Evolutionary conservation across 257 asterid genomes (phyloP).

Genomic region (Solanum tacnaense): DNA sequence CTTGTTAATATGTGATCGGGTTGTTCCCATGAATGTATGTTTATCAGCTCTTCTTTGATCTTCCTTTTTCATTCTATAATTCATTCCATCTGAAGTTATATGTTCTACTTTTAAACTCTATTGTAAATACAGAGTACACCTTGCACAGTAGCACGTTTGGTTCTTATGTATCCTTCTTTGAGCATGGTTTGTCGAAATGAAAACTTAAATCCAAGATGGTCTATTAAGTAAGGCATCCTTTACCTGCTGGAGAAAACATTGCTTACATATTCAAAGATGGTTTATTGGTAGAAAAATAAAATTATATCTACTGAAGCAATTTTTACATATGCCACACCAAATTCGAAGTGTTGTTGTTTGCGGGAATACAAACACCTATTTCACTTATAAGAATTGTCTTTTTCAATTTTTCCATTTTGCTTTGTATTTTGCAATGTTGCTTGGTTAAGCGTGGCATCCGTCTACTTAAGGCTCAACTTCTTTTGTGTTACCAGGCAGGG

Average conservation of each 20-base stretch:
- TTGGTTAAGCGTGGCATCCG: not conserved
- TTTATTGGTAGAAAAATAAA: not conserved
- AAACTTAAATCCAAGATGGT: not conserved
- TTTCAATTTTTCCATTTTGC: not conserved
- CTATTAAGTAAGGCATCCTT: not conserved
- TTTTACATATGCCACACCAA: not conserved
- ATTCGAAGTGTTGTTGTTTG: not conserved
- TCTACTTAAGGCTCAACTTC: not conserved
- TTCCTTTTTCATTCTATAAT: not conserved
- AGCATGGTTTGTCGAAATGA: not conserved
- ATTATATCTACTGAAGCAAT: not conserved
- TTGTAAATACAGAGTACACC: not conserved
- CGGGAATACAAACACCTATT: not conserved
- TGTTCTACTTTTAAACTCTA: not conserved
- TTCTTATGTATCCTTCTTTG: not conserved
- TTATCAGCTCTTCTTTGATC: not conserved
- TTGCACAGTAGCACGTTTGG: not conserved
- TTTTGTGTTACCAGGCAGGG: slow-evolving; percentile 48
- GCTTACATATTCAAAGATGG: not conserved
- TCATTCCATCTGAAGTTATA: not conserved
- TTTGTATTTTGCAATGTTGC: not conserved
- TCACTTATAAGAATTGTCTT: not conserved
- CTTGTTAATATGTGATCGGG: not conserved
- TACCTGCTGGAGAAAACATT: not conserved
- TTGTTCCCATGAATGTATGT: not conserved